Percentiles rank a stretch among this genome's conserved stretches.
Conservation (phyloP, 2,329 filamentous ascomycete species). For the Curvularia eragrostidis region DNA sequence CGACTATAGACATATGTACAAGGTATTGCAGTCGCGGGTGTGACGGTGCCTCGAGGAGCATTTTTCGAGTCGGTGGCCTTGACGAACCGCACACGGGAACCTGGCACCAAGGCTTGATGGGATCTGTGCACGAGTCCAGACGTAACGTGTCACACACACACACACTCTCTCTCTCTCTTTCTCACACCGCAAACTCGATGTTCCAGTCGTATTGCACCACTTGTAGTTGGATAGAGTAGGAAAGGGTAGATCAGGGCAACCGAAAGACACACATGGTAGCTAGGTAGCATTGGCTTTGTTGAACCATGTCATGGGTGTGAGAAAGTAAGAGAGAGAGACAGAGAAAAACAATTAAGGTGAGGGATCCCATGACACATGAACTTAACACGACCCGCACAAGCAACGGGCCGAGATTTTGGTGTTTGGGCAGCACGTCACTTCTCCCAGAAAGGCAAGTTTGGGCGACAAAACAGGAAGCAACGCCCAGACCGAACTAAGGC, state of each 20-base stretch:
- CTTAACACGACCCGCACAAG: not conserved
- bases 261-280: not conserved
- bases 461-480: slow-evolving; percentile 25
- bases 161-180: too few relatives aligned
- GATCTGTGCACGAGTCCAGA: slow-evolving; percentile 8
- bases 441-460: slow-evolving; percentile 27
- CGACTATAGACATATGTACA: not conserved
- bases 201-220: not conserved
- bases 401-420: slow-evolving; percentile 1
- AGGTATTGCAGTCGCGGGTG: slow-evolving; percentile 11
- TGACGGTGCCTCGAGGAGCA: slow-evolving; percentile 13
- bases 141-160: slow-evolving; percentile 13
- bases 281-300: not conserved
- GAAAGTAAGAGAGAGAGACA: not conserved
- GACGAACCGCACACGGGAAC: slow-evolving; percentile 1
- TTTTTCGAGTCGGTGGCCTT: slow-evolving; percentile 10
- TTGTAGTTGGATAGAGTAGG: not conserved
- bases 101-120: slow-evolving; percentile 2
- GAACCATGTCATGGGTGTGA: not conserved
- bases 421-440: slow-evolving; percentile 19
- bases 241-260: not conserved
- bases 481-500: slow-evolving; percentile 27
- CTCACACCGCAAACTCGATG: not conserved
- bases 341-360: not conserved
- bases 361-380: not conserved